Evolutionary conservation across 164 flowering plant species (phyloP).

Genomic region (Hamamelis virginiana): DNA sequence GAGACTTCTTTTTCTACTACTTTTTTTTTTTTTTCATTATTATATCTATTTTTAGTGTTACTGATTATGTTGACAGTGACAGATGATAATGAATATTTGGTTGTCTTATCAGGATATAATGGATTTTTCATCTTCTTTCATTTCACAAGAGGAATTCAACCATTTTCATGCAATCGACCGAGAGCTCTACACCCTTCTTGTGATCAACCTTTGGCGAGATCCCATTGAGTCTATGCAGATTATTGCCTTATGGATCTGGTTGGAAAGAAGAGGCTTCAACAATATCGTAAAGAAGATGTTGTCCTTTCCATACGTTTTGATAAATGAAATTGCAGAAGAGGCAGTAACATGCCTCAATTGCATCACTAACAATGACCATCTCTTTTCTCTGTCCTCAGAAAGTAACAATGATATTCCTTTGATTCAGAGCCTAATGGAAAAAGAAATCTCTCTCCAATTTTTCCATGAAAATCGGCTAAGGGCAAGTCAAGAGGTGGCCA

Average conservation of each 20-base stretch:
- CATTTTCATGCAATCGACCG: slow-evolving; percentile 30
- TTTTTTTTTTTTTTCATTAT: no score
- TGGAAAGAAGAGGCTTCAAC: slow-evolving; percentile 30
- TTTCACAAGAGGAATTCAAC: slow-evolving; percentile 21
- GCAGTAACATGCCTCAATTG: slow-evolving; percentile 30
- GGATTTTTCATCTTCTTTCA: neutral
- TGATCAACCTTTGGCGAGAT: slow-evolving; percentile 27
- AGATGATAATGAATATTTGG: no score
- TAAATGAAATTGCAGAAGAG: slow-evolving; percentile 43
- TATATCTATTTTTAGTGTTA: no score
- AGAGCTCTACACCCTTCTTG: slow-evolving; percentile 25
- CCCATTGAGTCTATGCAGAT: slow-evolving; percentile 39
- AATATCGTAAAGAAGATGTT: slow-evolving; percentile 18
- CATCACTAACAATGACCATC: slow-evolving; percentile 2
- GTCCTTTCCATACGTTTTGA: slow-evolving; percentile 23
- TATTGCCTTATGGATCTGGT: slow-evolving; percentile 46
- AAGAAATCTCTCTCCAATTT: slow-evolving; percentile 27
- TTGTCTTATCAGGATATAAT: slow-evolving; percentile 8
- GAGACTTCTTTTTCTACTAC: no score
- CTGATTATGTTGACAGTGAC: no score
- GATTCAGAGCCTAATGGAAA: slow-evolving; percentile 21
- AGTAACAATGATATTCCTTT: slow-evolving; percentile 24
- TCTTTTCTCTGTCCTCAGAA: neutral
- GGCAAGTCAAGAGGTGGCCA: slow-evolving; percentile 23
- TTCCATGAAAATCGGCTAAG: slow-evolving; percentile 17